Evolutionary conservation across 768 basidiomycete species (phyloP).

Genomic region (Mycena haematopus): DNA sequence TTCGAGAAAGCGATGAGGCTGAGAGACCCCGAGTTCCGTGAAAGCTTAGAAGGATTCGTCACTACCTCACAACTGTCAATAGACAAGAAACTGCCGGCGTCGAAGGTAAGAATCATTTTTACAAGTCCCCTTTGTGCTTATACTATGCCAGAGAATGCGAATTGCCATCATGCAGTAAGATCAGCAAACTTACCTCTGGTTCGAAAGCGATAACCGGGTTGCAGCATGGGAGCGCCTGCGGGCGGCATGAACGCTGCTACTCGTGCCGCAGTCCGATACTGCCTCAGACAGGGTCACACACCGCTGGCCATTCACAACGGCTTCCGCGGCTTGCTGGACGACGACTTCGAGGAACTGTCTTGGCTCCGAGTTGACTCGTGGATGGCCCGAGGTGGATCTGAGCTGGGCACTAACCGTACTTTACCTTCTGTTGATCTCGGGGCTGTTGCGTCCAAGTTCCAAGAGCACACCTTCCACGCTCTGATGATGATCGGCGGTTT

Average conservation of each 20-base stretch:
- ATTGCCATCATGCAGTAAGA: constrained; percentile 85
- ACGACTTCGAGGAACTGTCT: constrained; percentile 82
- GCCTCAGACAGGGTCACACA: constrained; percentile 88
- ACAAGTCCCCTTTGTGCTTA: constrained; percentile 10
- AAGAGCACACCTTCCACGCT: constrained; percentile 78
- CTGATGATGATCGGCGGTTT: constrained; percentile 95
- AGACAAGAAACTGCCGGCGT: constrained; percentile 56
- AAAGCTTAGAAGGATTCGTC: constrained; percentile 85
- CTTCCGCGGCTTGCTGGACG: constrained; percentile 92
- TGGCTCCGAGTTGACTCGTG: constrained; percentile 98
- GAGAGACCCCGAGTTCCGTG: constrained; percentile 90
- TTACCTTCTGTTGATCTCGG: constrained; percentile 89
- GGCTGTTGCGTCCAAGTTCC: constrained; percentile 89
- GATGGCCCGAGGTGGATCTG: constrained; percentile 96
- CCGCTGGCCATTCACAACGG: constrained; percentile 96
- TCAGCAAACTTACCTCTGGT: constrained; percentile 17
- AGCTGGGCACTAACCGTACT: constrained; percentile 94
- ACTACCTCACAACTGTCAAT: constrained; percentile 70
- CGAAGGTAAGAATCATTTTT: constrained; percentile 43
- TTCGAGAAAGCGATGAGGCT: constrained; percentile 88
- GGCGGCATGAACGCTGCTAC: constrained; percentile 99
- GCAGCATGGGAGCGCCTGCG: constrained; percentile 93
- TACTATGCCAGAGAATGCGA: constrained; percentile 65
- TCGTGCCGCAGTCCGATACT: constrained; percentile 92
- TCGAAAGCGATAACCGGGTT: constrained; percentile 18